Evolutionary conservation across 176 grass and related monocot species (phyloP).

Genomic region (Phragmites australis): DNA sequence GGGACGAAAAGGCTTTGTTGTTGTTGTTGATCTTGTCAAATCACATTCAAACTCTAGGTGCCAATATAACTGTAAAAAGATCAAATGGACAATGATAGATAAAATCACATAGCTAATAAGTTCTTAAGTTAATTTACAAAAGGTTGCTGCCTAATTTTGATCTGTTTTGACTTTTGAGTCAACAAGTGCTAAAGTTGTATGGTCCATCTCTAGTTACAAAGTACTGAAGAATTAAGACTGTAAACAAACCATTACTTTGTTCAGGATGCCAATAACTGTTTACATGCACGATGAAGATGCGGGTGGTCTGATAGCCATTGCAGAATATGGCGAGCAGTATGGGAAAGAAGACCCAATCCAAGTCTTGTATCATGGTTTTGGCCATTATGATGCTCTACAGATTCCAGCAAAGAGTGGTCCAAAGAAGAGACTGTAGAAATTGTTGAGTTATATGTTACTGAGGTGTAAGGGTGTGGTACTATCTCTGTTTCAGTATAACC

Average conservation of each 20-base stretch:
- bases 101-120: not conserved
- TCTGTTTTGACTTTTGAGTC: not conserved
- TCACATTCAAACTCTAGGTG: not conserved
- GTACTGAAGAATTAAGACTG: not conserved
- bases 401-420: conserved; percentile 48
- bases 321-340: conserved; percentile 95
- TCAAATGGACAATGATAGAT: not conserved
- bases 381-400: conserved; percentile 88
- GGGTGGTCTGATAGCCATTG: conserved; percentile 74
- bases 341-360: conserved; percentile 74
- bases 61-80: not conserved
- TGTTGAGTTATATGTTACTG: not conserved
- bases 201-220: not conserved
- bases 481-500: not conserved
- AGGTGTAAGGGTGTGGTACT: not conserved
- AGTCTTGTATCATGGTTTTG: conserved; percentile 94
- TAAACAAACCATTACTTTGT: conserved; percentile 16
- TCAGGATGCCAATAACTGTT: conserved; percentile 93
- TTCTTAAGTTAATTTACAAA: not conserved
- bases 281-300: conserved; percentile 91
- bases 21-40: too few species aligned
- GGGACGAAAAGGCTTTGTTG: too few species aligned
- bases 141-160: not conserved
- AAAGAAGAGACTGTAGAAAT: conserved; percentile 39
- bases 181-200: not conserved